phyloP scores from a whole-genome alignment of 768 basidiomycete genomes.

The Paxillus ammoniavirescens region DNA sequence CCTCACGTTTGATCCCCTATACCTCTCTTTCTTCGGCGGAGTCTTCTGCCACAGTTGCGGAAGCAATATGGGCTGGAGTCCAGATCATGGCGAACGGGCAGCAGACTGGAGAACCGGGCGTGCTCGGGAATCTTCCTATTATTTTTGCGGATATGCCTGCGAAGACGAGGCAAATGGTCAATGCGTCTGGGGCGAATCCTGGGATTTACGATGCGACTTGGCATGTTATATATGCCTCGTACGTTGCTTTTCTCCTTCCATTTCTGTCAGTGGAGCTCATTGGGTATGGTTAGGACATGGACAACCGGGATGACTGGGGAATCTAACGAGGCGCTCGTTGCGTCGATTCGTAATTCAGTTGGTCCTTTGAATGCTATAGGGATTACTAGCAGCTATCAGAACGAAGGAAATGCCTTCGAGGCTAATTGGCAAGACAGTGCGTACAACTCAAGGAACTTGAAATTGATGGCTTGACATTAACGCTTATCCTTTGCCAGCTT shows the following conservation, averaged over 20 bases:
- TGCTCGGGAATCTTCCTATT: background rate
- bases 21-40: slow-evolving; percentile 4
- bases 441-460: background rate
- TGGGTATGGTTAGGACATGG: slow-evolving; percentile 11
- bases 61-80: slow-evolving; percentile 18
- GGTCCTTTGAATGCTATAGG: slow-evolving; percentile 10
- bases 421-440: slow-evolving; percentile 13
- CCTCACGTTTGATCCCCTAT: slow-evolving; percentile 17
- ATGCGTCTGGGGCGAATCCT: slow-evolving; percentile 20
- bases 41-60: slow-evolving; percentile 7
- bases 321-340: background rate
- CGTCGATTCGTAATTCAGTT: slow-evolving; percentile 4
- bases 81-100: slow-evolving; percentile 1
- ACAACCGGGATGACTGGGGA: slow-evolving; percentile 2
- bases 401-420: slow-evolving; percentile 17
- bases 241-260: background rate
- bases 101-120: background rate
- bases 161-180: slow-evolving; percentile 3
- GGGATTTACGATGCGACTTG: slow-evolving; percentile 16
- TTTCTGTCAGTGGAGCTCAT: background rate
- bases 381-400: slow-evolving; percentile 16
- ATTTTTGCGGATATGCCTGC: slow-evolving; percentile 16
- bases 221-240: slow-evolving; percentile 10
- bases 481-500: background rate
- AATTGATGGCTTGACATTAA: background rate